Evolutionary conservation across 2,329 filamentous ascomycete species (phyloP).

Genomic region (Penicillium sp.): DNA sequence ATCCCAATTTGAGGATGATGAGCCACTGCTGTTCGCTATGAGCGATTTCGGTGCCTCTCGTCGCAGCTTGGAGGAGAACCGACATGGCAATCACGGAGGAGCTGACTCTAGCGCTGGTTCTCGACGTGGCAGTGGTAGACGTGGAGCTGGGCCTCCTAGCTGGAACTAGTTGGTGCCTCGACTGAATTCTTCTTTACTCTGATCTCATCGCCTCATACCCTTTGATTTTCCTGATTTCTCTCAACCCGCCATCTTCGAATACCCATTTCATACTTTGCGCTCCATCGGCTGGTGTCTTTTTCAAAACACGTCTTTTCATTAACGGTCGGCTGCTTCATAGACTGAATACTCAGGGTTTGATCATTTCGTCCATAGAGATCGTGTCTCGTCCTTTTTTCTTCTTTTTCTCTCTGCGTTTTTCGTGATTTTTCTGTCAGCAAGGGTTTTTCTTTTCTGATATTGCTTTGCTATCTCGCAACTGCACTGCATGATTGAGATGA

Average conservation of each 20-base stretch:
- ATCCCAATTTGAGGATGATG: conserved; percentile 43
- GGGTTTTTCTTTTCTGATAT: neutral
- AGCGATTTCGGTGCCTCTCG: conserved; percentile 47
- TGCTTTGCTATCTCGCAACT: conserved; percentile 6
- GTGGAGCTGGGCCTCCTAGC: conserved; percentile 32
- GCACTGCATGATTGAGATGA: conserved; percentile 19
- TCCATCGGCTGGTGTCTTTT: neutral
- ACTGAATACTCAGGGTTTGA: conserved; percentile 15
- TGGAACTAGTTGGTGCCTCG: conserved; percentile 29
- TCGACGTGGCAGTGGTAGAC: conserved; percentile 38
- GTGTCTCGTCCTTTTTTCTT: conserved; percentile 8
- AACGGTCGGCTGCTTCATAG: conserved; percentile 17
- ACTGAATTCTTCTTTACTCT: neutral
- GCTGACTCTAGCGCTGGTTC: conserved; percentile 31
- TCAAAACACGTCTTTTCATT: conserved; percentile 9
- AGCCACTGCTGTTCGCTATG: conserved; percentile 49
- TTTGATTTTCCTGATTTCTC: neutral
- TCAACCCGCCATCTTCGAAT: neutral
- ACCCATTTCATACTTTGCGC: neutral
- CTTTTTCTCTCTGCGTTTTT: neutral
- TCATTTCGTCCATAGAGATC: neutral
- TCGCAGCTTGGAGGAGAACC: conserved; percentile 44
- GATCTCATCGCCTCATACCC: neutral
- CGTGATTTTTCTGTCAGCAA: neutral
- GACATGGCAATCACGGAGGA: conserved; percentile 33